These are phyloP conservation scores for Microdochium bolleyi DNA, from an alignment of 2,329 filamentous ascomycete species.

Conservation along the genomic window DNA sequence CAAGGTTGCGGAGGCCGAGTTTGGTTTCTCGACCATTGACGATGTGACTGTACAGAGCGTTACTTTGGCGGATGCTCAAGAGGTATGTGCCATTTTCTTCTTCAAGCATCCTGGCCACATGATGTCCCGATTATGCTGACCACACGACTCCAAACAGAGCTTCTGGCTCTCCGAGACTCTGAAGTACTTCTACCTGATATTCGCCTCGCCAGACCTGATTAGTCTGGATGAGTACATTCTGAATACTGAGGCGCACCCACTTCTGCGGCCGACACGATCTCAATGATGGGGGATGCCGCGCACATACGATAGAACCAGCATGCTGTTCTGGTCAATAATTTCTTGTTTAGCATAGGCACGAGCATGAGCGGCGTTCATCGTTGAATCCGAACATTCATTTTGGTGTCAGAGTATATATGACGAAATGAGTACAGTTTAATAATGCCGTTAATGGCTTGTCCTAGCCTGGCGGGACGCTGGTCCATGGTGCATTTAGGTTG, in stretches of 20 bases:
- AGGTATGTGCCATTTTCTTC: constrained; percentile 7
- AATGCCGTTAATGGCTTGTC: too few species aligned
- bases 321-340: too few species aligned
- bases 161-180: constrained; percentile 69
- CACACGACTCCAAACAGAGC: constrained; percentile 43
- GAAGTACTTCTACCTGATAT: constrained; percentile 70
- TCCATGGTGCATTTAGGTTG: too few species aligned
- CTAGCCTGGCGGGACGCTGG: too few species aligned
- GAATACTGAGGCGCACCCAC: constrained; percentile 44
- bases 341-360: not conserved
- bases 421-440: not conserved
- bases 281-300: not conserved
- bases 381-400: not conserved
- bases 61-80: constrained; percentile 29
- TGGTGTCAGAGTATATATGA: not conserved
- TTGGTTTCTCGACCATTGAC: constrained; percentile 38
- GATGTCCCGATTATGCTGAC: constrained; percentile 9
- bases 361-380: not conserved
- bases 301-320: not conserved
- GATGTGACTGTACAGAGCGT: constrained; percentile 41
- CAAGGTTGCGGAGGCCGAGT: constrained; percentile 34
- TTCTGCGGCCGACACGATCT: constrained; percentile 10
- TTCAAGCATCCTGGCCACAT: too few species aligned
- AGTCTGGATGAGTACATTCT: constrained; percentile 62
- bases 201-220: constrained; percentile 54